Base-by-base conservation (phyloP, 495 filamentous ascomycete species). In the Xylaria grammica region DNA sequence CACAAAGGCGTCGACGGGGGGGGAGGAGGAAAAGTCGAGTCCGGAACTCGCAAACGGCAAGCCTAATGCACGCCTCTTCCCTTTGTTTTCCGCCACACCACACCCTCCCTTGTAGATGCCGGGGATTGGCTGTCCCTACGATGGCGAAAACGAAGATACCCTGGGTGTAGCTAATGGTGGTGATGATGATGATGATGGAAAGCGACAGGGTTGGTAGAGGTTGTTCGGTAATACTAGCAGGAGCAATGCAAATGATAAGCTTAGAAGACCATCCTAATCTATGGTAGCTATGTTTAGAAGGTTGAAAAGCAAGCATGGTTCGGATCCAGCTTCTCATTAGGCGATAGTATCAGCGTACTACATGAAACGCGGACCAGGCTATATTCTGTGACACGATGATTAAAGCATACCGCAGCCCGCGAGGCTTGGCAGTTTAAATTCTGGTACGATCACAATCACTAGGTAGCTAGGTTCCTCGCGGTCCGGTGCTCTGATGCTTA, bases 11-110 rank as follows among this genome's bases (percentile, higher is more conserved):
- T 63, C 48, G 50, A 30, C 15, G 26, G 44, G 42, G n/a, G 11
- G n/a, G 22, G 42, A 13, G 20, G 32, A 30, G 26, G 19, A 61
- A 44, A 50, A 44, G 19, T 27, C 26, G 68, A 70, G 70, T 68
- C 70, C 64, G 70, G 60, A 65, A 72, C 70, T 70, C 65, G 65
- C 48, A 53, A 26, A 42, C 24, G 56, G 56, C 42, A 15, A 27
- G 40, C 44, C 8, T 30, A 5, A 24, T 29, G 24, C 59, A 19
- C 24, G 29, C 22, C 9, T 44, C 15, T 62, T 30, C 34, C 29
- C 22, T 62, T 51, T 52, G 32, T 52, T 62, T 24, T 24, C 5
- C n/a, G 20, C 22, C n/a, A 22, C 22, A 48, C n/a, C n/a, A n/a
- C n/a, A n/a, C n/a, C n/a, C n/a, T n/a, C n/a, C n/a, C n/a, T n/a